Percentiles rank a stretch among this genome's conserved stretches.
Conservation (phyloP, 768 basidiomycete genomes). For the Hortiboletus flavorubellus region DNA sequence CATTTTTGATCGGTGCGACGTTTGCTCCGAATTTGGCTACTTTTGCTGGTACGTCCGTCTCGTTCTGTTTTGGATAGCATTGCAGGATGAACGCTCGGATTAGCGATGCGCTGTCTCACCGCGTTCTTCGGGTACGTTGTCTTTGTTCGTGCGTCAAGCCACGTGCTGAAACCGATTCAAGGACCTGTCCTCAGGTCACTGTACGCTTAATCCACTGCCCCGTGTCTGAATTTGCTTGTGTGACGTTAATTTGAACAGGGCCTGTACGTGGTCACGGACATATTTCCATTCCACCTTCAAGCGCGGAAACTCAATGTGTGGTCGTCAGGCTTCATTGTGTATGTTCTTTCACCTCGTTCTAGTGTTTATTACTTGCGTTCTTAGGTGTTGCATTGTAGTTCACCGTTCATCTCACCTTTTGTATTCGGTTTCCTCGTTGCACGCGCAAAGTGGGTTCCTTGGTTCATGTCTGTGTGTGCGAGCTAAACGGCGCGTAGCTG, state of each 20-base stretch:
- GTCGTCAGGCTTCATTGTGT: constrained; percentile 50
- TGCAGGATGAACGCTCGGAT: not conserved
- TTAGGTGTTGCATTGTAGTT: constrained; percentile 28
- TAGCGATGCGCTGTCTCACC: constrained; percentile 33
- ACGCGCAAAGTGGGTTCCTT: constrained; percentile 21
- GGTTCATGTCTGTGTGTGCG: too few species aligned
- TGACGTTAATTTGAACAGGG: constrained; percentile 27
- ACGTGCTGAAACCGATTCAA: constrained; percentile 10
- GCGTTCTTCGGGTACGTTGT: constrained; percentile 30
- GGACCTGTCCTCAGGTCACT: constrained; percentile 51
- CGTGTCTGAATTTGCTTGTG: not conserved
- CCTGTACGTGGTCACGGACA: constrained; percentile 44
- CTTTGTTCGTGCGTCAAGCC: not conserved
- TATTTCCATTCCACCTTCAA: constrained; percentile 54
- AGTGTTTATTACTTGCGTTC: constrained; percentile 19
- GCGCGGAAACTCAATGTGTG: constrained; percentile 50
- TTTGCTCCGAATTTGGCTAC: constrained; percentile 46
- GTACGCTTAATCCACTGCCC: constrained; percentile 22
- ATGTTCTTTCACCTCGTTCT: constrained; percentile 43
- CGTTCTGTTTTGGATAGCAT: not conserved
- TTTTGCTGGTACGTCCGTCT: constrained; percentile 38
- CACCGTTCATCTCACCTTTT: constrained; percentile 31
- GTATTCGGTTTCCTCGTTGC: constrained; percentile 29
- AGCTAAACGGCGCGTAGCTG: constrained; percentile 30
- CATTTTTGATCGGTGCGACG: constrained; percentile 49